Evolutionary conservation across 2,329 filamentous ascomycete genomes (phyloP), one percentile per base, ranked within the genome.

Genomic region (Xylariales sp.): DNA sequence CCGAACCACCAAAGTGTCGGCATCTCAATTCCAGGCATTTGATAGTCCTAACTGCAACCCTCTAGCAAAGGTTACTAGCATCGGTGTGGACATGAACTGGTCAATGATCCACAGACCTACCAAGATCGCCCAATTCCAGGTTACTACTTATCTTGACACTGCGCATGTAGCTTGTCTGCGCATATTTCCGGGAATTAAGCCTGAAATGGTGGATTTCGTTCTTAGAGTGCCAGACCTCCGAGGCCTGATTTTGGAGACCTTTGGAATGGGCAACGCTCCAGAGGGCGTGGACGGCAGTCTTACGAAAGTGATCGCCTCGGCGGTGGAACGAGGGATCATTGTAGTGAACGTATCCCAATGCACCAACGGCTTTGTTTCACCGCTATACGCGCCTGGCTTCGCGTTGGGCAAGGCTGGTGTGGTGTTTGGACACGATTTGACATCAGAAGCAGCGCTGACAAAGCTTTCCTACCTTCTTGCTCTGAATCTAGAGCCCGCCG

Each of bases 321-420:
- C 87, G 16, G 87, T 95, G 28, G 70, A 82, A 54, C 78, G 88
- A 41, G 89, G 88, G 25, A 82, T 93, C 47, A 80, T 93, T 41
- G 83, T 96, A 42, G 87, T 95, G 48, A 95, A 94, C 56, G 83
- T 96, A 43, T 94, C 87, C 35, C 90, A 96, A 66, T 96, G 90
- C 70, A 75, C 83, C 50, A 83, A 76, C 43, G 85, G 85, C 29
- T 85, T 84, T 52, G 85, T 88, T 15, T 86, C 79, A 35, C 83
- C 85, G 4, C 71, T 88, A n/a, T 89, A 88, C 62, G 85, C 84
- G 2, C 79, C 85, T 0, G 85, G 81, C 7, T 86, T 87, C 48
- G 81, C 84, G 28, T 76, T 95, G 14, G 88, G 87, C 27, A 76
- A 82, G 38, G 87, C 87, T 3, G 90, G 90, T 23, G 88, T 96